Evolutionary conservation across 495 filamentous ascomycete genomes (phyloP), one percentile per base, ranked within the genome.

Genomic region (Neurospora cerealis): DNA sequence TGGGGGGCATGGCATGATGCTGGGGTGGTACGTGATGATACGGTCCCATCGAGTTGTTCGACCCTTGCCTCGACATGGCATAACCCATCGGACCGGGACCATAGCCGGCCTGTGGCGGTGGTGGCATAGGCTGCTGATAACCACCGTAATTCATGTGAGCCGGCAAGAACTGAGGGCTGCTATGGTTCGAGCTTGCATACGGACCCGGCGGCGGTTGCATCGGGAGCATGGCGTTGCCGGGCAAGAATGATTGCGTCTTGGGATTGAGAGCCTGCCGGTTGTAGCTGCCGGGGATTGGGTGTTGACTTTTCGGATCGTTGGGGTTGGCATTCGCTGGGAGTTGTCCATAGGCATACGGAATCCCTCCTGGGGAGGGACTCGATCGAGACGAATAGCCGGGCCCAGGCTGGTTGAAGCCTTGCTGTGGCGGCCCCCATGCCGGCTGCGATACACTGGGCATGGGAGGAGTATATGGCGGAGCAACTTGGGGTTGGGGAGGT

Each of bases 181-280:
- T 81, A 41, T 85, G 85, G 54, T 80, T 79, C n/a, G 80, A 75
- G 70, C 78, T 79, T 1, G 82, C 79, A 70, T 81, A 83, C 2
- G 79, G 78, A 24, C 75, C 76, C 15, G 77, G 73, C 17, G 80
- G 75, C 66, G 78, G 75, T 72, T 80, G 76, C 85, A 87, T 78
- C 5, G 85, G 80, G 28, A 79, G 77, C 76, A 87, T 85, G 21
- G 82, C 79, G 75, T 77, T 85, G 11, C 87, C 86, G 28, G 95
- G 95, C 54, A 97, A 88, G 78, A 98, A 98, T 3, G 93, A 90
- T 74, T 94, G 92, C 13, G 93, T 97, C 81, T 97, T 94, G 0
- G 95, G 95, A 77, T 98, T 97, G 85, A 98, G 97, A 28, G 91
- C 88, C 78, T 93, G 91, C 32, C 93, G 86, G 78, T 90, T 92